Conservation (phyloP, 192 early-diverging fungal species). For the Coemansia sp. region DNA sequence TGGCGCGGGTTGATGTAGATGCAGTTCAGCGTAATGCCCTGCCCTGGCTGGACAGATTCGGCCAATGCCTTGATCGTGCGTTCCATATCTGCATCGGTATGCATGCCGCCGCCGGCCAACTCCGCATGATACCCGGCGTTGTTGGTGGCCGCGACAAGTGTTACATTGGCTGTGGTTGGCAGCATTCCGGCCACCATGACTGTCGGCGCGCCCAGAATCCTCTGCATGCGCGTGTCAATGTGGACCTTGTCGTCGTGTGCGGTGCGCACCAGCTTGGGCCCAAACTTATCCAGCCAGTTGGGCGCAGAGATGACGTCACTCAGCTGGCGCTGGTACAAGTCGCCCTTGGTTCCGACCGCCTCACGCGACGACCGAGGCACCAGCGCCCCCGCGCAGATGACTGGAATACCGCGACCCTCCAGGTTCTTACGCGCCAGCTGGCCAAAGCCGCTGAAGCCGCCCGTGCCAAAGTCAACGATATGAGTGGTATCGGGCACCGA, state of each 20-base stretch:
- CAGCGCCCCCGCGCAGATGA: conserved; percentile 23
- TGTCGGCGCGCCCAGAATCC: conserved; percentile 80
- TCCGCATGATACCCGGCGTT: conserved; percentile 90
- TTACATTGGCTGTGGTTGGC: conserved; percentile 71
- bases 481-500: conserved; percentile 61
- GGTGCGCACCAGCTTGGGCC: conserved; percentile 73
- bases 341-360: conserved; percentile 65
- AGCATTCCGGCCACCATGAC: conserved; percentile 96
- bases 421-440: conserved; percentile 77
- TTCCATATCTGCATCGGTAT: conserved; percentile 64
- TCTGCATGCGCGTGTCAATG: conserved; percentile 80
- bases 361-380: conserved; percentile 11
- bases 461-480: conserved; percentile 92
- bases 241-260: conserved; percentile 55
- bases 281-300: conserved; percentile 82
- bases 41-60: conserved; percentile 62
- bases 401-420: conserved; percentile 76
- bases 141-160: conserved; percentile 78
- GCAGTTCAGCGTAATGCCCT: conserved; percentile 87
- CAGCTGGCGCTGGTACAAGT: conserved; percentile 66
- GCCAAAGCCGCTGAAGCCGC: conserved; percentile 78
- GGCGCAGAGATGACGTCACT: conserved; percentile 65
- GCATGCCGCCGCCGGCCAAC: conserved; percentile 86
- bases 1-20: conserved; percentile 84
- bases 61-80: conserved; percentile 69